A percentile compares a stretch with the other conserved stretches of the same genome.
These are phyloP conservation scores for Gaeumannomyces tritici DNA, from an alignment of 2,329 filamentous ascomycete species.

Conservation along the genomic window DNA sequence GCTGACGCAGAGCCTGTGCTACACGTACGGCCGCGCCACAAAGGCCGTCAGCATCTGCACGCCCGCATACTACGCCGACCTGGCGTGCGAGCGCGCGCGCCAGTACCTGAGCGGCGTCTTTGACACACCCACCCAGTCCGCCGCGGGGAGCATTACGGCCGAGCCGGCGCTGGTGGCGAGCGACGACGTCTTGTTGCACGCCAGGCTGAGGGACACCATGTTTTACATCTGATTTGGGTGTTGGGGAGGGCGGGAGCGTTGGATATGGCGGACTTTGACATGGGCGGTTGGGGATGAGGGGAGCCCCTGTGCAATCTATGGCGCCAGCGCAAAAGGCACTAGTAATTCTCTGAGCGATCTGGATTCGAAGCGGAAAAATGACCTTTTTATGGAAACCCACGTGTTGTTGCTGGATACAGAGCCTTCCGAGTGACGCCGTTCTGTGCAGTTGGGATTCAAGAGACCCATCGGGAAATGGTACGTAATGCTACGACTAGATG, in stretches of 20 bases:
- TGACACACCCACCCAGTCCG: slow-evolving; percentile 21
- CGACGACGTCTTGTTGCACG: slow-evolving; percentile 3
- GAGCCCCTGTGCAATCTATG: too few species aligned
- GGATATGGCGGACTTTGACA: too few species aligned
- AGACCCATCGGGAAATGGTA: neutral
- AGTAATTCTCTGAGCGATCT: too few species aligned
- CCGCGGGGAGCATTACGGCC: neutral
- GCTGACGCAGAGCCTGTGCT: slow-evolving; percentile 71
- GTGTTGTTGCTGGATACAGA: too few species aligned
- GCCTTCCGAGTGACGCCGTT: too few species aligned
- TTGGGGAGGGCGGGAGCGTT: too few species aligned
- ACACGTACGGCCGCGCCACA: slow-evolving; percentile 74
- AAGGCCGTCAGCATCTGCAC: slow-evolving; percentile 81
- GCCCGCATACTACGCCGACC: slow-evolving; percentile 83
- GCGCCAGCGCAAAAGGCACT: too few species aligned
- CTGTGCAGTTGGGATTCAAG: neutral
- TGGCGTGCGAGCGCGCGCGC: slow-evolving; percentile 69
- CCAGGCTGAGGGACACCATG: slow-evolving; percentile 1
- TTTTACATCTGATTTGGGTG: slow-evolving; percentile 12
- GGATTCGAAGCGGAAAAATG: too few species aligned
- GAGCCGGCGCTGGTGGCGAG: neutral
- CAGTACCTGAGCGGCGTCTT: slow-evolving; percentile 59
- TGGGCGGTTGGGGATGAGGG: too few species aligned
- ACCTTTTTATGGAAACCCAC: too few species aligned
- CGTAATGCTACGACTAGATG: neutral